These are phyloP conservation scores for Diplodia mutila DNA, from an alignment of 2,329 filamentous ascomycete genomes.

Conservation along the genomic window DNA sequence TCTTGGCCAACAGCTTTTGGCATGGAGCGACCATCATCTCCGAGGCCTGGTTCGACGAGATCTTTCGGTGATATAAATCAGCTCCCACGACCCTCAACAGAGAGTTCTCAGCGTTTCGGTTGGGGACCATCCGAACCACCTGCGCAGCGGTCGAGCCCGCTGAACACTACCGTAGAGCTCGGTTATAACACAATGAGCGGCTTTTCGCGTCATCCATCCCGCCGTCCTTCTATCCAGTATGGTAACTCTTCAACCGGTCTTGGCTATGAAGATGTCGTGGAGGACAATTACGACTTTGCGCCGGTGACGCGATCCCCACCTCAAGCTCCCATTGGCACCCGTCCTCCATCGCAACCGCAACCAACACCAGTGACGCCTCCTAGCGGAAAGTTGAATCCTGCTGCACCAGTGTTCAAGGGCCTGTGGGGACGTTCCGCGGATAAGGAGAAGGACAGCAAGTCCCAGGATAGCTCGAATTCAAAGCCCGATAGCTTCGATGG, in stretches of 20 bases:
- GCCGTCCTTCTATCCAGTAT: conserved; percentile 77
- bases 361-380: conserved; percentile 53
- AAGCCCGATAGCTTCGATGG: not conserved
- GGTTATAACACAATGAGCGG: conserved; percentile 48
- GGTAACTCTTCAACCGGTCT: conserved; percentile 68
- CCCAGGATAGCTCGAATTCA: not conserved
- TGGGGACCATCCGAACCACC: conserved; percentile 37
- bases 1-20: conserved; percentile 50
- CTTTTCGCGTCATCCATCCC: conserved; percentile 77
- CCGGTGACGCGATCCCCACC: conserved; percentile 56
- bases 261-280: conserved; percentile 56
- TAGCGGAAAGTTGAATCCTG: conserved; percentile 70
- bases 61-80: conserved; percentile 49
- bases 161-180: conserved; percentile 44
- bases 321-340: conserved; percentile 77
- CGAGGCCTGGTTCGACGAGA: conserved; percentile 70
- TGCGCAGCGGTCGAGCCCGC: conserved; percentile 43
- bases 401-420: conserved; percentile 74
- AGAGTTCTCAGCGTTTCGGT: conserved; percentile 44
- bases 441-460: conserved; percentile 21
- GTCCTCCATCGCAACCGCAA: conserved; percentile 63
- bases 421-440: conserved; percentile 17
- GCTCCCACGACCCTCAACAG: conserved; percentile 44
- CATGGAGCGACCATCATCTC: conserved; percentile 50
- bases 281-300: conserved; percentile 55